Conservation (phyloP, 2,329 filamentous ascomycete genomes). For the Fusarium kyushuense region DNA sequence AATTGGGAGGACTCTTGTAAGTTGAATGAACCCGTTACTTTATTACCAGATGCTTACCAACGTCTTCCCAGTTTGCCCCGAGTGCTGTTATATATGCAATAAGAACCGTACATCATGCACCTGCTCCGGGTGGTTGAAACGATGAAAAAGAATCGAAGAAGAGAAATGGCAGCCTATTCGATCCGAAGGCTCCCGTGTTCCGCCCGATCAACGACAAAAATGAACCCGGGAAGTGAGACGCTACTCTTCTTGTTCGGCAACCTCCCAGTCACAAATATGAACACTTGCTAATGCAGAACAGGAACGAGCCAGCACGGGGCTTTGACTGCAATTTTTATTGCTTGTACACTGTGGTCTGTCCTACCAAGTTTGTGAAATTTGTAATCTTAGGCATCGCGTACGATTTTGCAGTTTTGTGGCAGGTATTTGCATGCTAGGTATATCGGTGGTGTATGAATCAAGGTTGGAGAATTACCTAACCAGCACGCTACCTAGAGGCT, state of each 20-base stretch:
- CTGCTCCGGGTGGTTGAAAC: slow-evolving; percentile 10
- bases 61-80: slow-evolving; percentile 5
- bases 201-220: too few relatives aligned
- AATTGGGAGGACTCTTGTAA: slow-evolving; percentile 4
- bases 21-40: not conserved
- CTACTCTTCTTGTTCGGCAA: not conserved
- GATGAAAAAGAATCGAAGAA: not conserved
- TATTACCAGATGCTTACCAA: not conserved
- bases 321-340: too few relatives aligned
- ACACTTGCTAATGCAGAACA: not conserved
- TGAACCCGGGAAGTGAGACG: not conserved
- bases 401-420: too few relatives aligned
- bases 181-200: not conserved
- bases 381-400: too few relatives aligned
- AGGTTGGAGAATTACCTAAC: too few relatives aligned
- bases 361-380: too few relatives aligned
- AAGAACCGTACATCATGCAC: not conserved
- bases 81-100: slow-evolving; percentile 18
- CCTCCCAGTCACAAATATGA: not conserved
- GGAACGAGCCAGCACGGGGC: not conserved
- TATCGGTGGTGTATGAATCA: too few relatives aligned
- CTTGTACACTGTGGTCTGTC: too few relatives aligned
- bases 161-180: not conserved
- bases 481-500: too few relatives aligned
- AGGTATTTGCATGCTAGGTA: too few relatives aligned